phyloP scores from a whole-genome alignment of 805 yeast species.

The Hemisphaericaspora nanyangensis region DNA sequence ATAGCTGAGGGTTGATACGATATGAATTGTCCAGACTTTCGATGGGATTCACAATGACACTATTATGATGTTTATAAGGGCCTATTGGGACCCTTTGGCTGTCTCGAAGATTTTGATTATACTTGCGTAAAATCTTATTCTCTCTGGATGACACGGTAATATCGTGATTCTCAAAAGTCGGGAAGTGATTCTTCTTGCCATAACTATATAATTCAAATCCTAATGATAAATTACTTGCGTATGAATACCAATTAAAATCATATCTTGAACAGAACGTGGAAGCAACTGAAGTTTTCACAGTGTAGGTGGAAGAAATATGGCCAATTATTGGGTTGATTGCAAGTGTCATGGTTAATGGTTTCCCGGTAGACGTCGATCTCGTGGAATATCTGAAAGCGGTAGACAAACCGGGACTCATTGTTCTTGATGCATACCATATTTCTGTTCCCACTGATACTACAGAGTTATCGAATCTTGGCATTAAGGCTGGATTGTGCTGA shows the following conservation, averaged over 20 bases:
- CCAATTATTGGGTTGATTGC: constrained; percentile 90
- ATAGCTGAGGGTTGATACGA: constrained; percentile 24
- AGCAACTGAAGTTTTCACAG: constrained; percentile 71
- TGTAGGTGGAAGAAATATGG: constrained; percentile 80
- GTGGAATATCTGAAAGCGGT: constrained; percentile 83
- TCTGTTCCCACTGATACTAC: constrained; percentile 78
- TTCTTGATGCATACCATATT: constrained; percentile 78
- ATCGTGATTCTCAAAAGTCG: constrained; percentile 5
- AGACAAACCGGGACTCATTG: constrained; percentile 87
- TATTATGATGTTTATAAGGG: constrained; percentile 3
- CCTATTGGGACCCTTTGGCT: background rate
- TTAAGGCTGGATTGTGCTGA: constrained; percentile 28
- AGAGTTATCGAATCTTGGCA: constrained; percentile 53
- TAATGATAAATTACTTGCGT: constrained; percentile 77
- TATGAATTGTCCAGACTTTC: constrained; percentile 21
- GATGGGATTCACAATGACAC: constrained; percentile 20
- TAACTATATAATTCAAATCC: constrained; percentile 82
- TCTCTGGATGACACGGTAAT: constrained; percentile 3
- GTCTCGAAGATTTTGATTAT: background rate
- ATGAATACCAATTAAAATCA: constrained; percentile 87
- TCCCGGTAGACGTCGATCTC: constrained; percentile 78
- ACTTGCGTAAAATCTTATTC: constrained; percentile 1
- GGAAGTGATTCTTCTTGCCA: constrained; percentile 13
- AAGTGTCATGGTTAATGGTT: constrained; percentile 83
- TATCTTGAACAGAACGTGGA: constrained; percentile 80